A percentile compares a stretch with the other conserved stretches of the same genome.
Evolutionary conservation across 768 basidiomycete genomes (phyloP).

Genomic region (Crassisporium funariophilum): DNA sequence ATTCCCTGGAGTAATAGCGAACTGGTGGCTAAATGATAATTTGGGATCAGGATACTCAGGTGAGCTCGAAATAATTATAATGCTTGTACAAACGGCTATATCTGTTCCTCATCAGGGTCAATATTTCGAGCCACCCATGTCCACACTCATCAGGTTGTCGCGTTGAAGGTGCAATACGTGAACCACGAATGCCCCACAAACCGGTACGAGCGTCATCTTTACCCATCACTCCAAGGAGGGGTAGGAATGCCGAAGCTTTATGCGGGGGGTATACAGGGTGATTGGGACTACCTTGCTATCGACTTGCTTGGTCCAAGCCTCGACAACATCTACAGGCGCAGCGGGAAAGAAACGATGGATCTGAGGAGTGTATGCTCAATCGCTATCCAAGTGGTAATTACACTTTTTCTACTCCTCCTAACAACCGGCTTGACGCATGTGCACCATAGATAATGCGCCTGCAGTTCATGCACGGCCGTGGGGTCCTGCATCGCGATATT

Average conservation of each 20-base stretch:
- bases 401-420: background rate
- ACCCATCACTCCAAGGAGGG: slow-evolving; percentile 71
- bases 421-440: slow-evolving; percentile 11
- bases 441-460: slow-evolving; percentile 63
- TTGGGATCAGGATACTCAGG: slow-evolving; percentile 79
- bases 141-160: slow-evolving; percentile 59
- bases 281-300: slow-evolving; percentile 77
- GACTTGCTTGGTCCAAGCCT: slow-evolving; percentile 73
- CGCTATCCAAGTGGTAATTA: slow-evolving; percentile 74
- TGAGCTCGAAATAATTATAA: slow-evolving; percentile 26
- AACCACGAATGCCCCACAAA: slow-evolving; percentile 80
- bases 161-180: slow-evolving; percentile 71
- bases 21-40: slow-evolving; percentile 59
- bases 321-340: slow-evolving; percentile 59
- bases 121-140: slow-evolving; percentile 67
- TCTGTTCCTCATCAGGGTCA: slow-evolving; percentile 60
- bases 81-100: background rate
- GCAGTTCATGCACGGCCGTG: slow-evolving; percentile 75
- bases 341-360: slow-evolving; percentile 62
- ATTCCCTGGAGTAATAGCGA: slow-evolving; percentile 51
- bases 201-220: slow-evolving; percentile 66
- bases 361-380: slow-evolving; percentile 72
- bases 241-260: slow-evolving; percentile 76
- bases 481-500: slow-evolving; percentile 76
- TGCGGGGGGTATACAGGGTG: slow-evolving; percentile 56